phyloP scores from a whole-genome alignment of 495 filamentous ascomycete genomes.

The Penicillium salamii region DNA sequence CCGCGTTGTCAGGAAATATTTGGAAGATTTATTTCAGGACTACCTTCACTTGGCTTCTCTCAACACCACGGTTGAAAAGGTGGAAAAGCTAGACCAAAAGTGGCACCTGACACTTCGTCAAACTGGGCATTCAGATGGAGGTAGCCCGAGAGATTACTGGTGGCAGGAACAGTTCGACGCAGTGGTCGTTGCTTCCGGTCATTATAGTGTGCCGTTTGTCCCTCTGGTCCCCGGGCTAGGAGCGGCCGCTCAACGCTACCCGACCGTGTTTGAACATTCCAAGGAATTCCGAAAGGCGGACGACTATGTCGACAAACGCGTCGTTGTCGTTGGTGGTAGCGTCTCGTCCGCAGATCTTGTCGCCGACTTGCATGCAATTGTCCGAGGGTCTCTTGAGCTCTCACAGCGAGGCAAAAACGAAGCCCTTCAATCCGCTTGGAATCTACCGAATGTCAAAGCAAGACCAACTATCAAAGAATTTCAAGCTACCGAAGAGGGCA shows the following conservation, averaged over 20 bases:
- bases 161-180: slow-evolving; percentile 55
- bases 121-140: slow-evolving; percentile 11
- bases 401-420: slow-evolving; percentile 23
- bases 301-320: slow-evolving; percentile 27
- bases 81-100: slow-evolving; percentile 20
- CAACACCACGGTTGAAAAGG: slow-evolving; percentile 28
- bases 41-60: slow-evolving; percentile 22
- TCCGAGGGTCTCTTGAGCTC: slow-evolving; percentile 17
- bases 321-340: slow-evolving; percentile 29
- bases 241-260: slow-evolving; percentile 7
- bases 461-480: slow-evolving; percentile 20
- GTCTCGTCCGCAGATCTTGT: slow-evolving; percentile 30
- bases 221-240: slow-evolving; percentile 46
- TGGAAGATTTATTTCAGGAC: slow-evolving; percentile 24
- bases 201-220: slow-evolving; percentile 66
- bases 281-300: slow-evolving; percentile 25
- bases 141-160: slow-evolving; percentile 23
- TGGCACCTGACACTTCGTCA: slow-evolving; percentile 26
- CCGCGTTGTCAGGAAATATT: slow-evolving; percentile 19
- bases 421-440: slow-evolving; percentile 16
- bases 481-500: not conserved
- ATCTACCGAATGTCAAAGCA: slow-evolving; percentile 19
- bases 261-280: slow-evolving; percentile 24
- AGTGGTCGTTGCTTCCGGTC: slow-evolving; percentile 71
- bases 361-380: slow-evolving; percentile 25